Evolutionary conservation across 2,329 filamentous ascomycete genomes (phyloP).

Genomic region (Alternaria hordeiaustralica): DNA sequence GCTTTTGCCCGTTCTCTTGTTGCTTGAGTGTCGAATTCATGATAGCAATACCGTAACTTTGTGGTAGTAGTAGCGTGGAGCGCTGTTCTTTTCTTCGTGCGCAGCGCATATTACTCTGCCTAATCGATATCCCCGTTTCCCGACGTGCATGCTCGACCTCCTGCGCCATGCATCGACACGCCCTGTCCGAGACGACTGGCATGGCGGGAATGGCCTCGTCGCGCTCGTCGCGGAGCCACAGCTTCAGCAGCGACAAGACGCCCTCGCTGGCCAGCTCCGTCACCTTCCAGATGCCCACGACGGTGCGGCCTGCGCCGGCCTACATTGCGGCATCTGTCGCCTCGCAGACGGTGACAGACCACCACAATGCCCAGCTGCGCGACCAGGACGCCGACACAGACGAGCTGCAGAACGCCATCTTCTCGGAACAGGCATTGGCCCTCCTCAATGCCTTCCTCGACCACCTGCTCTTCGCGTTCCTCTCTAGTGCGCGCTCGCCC

Average conservation of each 20-base stretch:
- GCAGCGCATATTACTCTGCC: slow-evolving; percentile 11
- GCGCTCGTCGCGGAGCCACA: slow-evolving; percentile 52
- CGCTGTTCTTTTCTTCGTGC: slow-evolving; percentile 19
- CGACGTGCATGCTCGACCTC: slow-evolving; percentile 2
- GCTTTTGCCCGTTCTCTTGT: neutral
- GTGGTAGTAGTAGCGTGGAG: slow-evolving; percentile 7
- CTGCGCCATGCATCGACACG: slow-evolving; percentile 42
- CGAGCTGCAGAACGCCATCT: slow-evolving; percentile 71
- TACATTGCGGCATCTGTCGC: slow-evolving; percentile 90
- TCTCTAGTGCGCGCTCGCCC: slow-evolving; percentile 79
- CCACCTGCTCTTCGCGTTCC: slow-evolving; percentile 87
- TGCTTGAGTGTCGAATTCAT: neutral
- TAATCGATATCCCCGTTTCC: neutral
- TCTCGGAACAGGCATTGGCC: slow-evolving; percentile 74
- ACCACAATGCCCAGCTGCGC: slow-evolving; percentile 77
- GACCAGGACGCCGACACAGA: slow-evolving; percentile 68
- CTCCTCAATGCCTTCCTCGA: slow-evolving; percentile 93
- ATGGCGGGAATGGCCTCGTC: slow-evolving; percentile 42
- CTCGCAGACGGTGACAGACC: slow-evolving; percentile 88
- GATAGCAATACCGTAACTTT: slow-evolving; percentile 1
- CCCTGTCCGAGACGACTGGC: slow-evolving; percentile 43
- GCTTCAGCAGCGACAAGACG: slow-evolving; percentile 71
- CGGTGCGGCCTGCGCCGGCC: slow-evolving; percentile 76
- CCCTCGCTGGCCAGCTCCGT: slow-evolving; percentile 63
- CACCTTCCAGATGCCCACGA: slow-evolving; percentile 67